Evolutionary conservation across 2,329 filamentous ascomycete species (phyloP), one percentile per base, ranked within the genome.

Genomic region (Leptographium radiaticola): DNA sequence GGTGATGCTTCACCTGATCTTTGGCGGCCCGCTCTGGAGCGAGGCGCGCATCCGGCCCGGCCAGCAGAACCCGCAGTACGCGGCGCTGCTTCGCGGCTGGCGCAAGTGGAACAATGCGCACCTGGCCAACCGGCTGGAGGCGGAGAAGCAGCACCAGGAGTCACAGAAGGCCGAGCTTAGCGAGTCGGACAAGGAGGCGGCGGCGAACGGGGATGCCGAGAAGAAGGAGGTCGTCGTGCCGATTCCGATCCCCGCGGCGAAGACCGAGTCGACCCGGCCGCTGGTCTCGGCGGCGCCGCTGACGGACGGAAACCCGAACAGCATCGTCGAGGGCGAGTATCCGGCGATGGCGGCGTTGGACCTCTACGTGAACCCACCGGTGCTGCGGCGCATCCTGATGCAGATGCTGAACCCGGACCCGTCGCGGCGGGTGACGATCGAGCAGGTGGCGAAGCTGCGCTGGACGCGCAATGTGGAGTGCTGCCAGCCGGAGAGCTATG

Each of bases 331-430:
- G 16, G 58, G 54, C 2, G 38, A 43, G 12, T 84, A 86, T 60
- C 87, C 87, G 16, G 75, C 76, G 57, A 79, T 83, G 57, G 68
- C 73, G 33, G 77, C 80, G 16, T 77, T 89, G 40, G 87, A 93
- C 65, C 69, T 72, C 16, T 73, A 69, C 42, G 71, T 89, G 58
- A 82, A 82, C 61, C 83, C 85, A 34, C 79, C 81, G 1, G 79
- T 81, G 4, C 74, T 90, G 54, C 82, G 84, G 56, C 80, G 83
- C 12, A 70, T 94, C 6, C 69, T 95, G 12, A 70, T 93, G 51
- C 82, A 80, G 64, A 94, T 95, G 89, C 75, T 95, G 36, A 83
- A 95, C 65, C 88, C 89, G 0, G 72, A 89, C 59, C 87, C 89
- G 0, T 67, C 70, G 9, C 81, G 81, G 64, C 84, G 89, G 44